Evolutionary conservation across 768 basidiomycete species (phyloP).

Genomic region (Sporobolomyces phaffii): DNA sequence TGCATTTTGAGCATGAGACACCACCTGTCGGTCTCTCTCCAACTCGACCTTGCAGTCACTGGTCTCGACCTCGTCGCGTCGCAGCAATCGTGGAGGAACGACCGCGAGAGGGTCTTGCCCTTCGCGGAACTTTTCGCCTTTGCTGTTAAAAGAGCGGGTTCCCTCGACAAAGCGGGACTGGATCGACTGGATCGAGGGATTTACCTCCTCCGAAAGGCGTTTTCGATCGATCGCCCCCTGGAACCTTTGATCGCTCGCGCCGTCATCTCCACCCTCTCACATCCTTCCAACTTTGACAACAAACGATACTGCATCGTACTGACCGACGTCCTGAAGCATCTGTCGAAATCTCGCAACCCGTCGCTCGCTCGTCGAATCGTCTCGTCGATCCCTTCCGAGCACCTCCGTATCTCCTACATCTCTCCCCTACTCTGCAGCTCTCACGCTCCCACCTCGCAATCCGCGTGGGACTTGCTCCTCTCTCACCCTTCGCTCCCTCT

Average conservation of each 20-base stretch:
- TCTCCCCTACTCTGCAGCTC: slow-evolving; percentile 1
- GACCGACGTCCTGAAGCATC: not conserved
- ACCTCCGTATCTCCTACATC: not conserved
- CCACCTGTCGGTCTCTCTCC: not conserved
- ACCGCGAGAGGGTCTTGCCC: not conserved
- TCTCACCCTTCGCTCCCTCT: not conserved
- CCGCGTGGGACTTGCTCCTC: not conserved
- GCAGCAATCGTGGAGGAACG: not conserved
- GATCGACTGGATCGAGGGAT: not conserved
- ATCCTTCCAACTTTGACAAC: not conserved
- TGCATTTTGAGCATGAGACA: not conserved
- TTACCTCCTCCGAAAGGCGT: not conserved
- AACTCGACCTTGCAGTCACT: not conserved
- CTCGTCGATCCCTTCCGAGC: not conserved
- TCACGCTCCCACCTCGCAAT: not conserved
- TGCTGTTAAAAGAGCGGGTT: not conserved
- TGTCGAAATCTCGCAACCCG: not conserved
- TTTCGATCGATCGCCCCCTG: not conserved
- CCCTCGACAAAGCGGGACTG: not conserved
- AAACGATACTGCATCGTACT: not conserved
- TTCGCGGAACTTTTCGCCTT: not conserved
- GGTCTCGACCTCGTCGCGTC: slow-evolving; percentile 1
- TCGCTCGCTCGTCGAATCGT: not conserved
- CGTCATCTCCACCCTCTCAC: too few relatives aligned
- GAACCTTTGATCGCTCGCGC: not conserved